Conservation (phyloP, 768 basidiomycete species). For the Lactarius tabidus region DNA sequence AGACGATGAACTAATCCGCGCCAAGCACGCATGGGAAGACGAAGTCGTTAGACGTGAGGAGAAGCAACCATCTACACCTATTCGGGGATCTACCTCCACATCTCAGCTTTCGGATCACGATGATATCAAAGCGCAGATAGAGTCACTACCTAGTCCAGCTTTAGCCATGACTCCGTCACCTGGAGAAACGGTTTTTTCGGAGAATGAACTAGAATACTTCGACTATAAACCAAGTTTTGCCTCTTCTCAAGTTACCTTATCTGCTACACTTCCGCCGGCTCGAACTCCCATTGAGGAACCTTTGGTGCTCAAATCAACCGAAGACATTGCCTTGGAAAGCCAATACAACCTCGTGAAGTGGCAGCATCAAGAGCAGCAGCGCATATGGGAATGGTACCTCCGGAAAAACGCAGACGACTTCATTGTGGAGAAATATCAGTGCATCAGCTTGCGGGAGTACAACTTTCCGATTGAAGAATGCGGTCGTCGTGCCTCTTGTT, state of each 20-base stretch:
- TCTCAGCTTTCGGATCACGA: slow-evolving; percentile 31
- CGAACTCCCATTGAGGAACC: slow-evolving; percentile 37
- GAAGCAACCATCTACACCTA: slow-evolving; percentile 36
- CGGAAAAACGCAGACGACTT: slow-evolving; percentile 84
- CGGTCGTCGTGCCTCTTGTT: slow-evolving; percentile 68
- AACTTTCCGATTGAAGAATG: slow-evolving; percentile 71
- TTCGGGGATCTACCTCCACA: slow-evolving; percentile 12
- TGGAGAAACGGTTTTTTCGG: slow-evolving; percentile 28
- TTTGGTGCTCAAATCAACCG: slow-evolving; percentile 52
- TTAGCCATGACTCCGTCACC: slow-evolving; percentile 40
- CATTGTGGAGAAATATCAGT: slow-evolving; percentile 89
- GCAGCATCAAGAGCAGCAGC: slow-evolving; percentile 81
- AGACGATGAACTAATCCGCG: slow-evolving; percentile 67
- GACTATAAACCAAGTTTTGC: slow-evolving; percentile 35
- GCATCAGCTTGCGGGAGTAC: slow-evolving; percentile 75
- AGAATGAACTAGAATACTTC: slow-evolving; percentile 40
- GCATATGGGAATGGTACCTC: slow-evolving; percentile 95
- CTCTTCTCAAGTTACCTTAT: slow-evolving; percentile 29
- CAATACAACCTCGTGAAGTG: slow-evolving; percentile 64
- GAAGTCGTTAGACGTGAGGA: slow-evolving; percentile 79
- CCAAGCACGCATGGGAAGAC: slow-evolving; percentile 82
- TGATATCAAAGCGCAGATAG: slow-evolving; percentile 67
- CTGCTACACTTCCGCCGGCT: slow-evolving; percentile 27
- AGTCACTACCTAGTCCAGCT: slow-evolving; percentile 41
- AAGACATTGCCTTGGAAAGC: slow-evolving; percentile 75